Evolutionary conservation across 371 early-diverging fungal species (phyloP).

Genomic region (Lichtheimia ramosa): DNA sequence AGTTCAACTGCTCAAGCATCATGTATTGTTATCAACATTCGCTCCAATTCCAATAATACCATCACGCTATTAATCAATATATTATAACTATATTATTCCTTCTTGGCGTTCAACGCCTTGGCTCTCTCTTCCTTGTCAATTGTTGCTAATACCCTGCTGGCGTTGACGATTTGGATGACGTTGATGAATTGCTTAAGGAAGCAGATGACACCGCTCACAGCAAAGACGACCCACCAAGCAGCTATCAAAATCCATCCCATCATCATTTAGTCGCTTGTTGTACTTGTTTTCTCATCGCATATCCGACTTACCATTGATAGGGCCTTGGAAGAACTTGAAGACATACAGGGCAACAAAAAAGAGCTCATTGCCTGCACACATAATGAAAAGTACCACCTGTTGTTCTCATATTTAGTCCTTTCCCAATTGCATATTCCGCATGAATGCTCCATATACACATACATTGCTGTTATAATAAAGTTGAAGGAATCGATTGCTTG

Average conservation of each 20-base stretch:
- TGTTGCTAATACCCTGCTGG: conserved; percentile 75
- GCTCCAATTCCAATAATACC: too few relatives aligned
- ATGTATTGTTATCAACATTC: too few relatives aligned
- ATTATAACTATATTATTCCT: background rate
- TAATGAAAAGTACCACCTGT: conserved; percentile 80
- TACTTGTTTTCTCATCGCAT: too few relatives aligned
- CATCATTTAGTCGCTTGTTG: too few relatives aligned
- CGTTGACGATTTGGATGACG: conserved; percentile 88
- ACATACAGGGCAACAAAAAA: conserved; percentile 88
- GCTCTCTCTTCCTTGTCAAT: conserved; percentile 66
- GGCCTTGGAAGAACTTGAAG: conserved; percentile 33
- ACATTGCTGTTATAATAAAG: conserved; percentile 90
- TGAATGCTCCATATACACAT: conserved; percentile 8
- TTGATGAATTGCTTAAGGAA: conserved; percentile 89
- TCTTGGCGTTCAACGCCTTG: conserved; percentile 29
- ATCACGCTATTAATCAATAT: too few relatives aligned
- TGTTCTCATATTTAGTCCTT: background rate
- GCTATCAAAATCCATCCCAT: conserved; percentile 6
- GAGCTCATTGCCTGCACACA: conserved; percentile 91
- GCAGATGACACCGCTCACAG: conserved; percentile 76
- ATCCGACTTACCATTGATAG: conserved; percentile 26
- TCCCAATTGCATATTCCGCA: background rate
- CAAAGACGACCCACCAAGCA: conserved; percentile 30
- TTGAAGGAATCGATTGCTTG: conserved; percentile 72
- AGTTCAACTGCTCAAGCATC: too few relatives aligned